Conservation (phyloP, 129 eudicot species). For the Gnaphalium uliginosum region DNA sequence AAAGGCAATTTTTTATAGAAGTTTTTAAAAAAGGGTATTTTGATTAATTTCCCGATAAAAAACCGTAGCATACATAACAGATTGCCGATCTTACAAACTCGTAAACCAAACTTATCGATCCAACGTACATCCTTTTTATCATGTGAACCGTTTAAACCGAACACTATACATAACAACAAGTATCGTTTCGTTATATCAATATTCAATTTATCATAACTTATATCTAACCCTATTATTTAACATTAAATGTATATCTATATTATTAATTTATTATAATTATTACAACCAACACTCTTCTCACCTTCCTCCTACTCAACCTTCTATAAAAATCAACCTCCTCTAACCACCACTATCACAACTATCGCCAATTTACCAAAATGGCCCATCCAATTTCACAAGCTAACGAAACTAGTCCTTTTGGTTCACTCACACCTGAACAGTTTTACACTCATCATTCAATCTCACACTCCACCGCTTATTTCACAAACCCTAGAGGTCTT, state of each 20-base stretch:
- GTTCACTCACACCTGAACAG: slow-evolving; percentile 48
- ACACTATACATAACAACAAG: neutral
- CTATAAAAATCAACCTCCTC: slow-evolving; percentile 24
- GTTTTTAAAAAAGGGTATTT: no score
- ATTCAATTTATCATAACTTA: neutral
- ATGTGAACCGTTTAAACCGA: neutral
- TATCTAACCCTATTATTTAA: neutral
- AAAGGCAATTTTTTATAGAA: no score
- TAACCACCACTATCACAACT: neutral
- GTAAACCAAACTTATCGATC: neutral
- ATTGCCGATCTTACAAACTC: neutral
- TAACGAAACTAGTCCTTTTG: slow-evolving; percentile 71
- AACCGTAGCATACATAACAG: no score
- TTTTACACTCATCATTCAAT: slow-evolving; percentile 79
- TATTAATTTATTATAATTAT: no score
- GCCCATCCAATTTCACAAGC: slow-evolving; percentile 80
- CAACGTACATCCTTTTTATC: neutral
- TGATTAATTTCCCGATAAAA: no score
- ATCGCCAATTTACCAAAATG: slow-evolving; percentile 23
- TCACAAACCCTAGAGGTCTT: slow-evolving; percentile 70
- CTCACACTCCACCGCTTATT: slow-evolving; percentile 54
- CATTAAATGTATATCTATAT: neutral
- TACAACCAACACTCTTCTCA: slow-evolving; percentile 30
- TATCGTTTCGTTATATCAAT: neutral
- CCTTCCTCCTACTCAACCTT: slow-evolving; percentile 24